phyloP scores from a whole-genome alignment of 257 asterid species.

The Coffea canephora region DNA sequence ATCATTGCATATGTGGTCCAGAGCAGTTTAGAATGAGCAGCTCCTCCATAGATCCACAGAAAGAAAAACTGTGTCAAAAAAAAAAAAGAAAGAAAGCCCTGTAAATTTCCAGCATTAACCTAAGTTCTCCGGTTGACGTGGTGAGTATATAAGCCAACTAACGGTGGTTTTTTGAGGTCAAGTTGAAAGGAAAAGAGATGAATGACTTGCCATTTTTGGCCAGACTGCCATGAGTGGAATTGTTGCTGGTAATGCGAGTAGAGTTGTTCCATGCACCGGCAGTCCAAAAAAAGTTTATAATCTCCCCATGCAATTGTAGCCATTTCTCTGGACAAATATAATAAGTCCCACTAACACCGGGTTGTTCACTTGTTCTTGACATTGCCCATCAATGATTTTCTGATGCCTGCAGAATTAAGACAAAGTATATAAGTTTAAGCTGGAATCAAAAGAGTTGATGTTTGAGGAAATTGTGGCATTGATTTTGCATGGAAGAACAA shows the following conservation, averaged over 20 bases:
- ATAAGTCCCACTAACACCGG: background rate
- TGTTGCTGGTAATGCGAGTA: background rate
- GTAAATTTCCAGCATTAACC: too few relatives aligned
- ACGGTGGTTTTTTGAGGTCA: background rate
- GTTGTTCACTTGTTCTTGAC: background rate
- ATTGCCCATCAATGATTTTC: background rate
- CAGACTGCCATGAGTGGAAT: background rate
- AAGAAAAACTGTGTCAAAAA: background rate
- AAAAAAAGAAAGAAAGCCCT: too few relatives aligned
- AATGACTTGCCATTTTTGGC: background rate
- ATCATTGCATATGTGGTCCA: slow-evolving; percentile 14
- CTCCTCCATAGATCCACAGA: too few relatives aligned
- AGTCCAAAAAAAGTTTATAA: background rate
- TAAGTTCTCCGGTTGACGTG: background rate
- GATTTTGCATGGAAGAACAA: background rate
- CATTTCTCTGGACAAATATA: background rate
- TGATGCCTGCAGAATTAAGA: background rate
- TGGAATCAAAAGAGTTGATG: too few relatives aligned
- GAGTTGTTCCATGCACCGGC: background rate
- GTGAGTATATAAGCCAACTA: background rate
- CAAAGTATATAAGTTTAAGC: background rate
- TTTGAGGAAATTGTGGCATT: background rate
- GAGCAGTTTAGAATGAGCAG: background rate
- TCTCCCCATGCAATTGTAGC: slow-evolving; percentile 3
- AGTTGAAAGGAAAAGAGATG: background rate